Evolutionary conservation across 2,329 filamentous ascomycete genomes (phyloP), one percentile per base, ranked within the genome.

Genomic region (Tolypocladium capitatum): DNA sequence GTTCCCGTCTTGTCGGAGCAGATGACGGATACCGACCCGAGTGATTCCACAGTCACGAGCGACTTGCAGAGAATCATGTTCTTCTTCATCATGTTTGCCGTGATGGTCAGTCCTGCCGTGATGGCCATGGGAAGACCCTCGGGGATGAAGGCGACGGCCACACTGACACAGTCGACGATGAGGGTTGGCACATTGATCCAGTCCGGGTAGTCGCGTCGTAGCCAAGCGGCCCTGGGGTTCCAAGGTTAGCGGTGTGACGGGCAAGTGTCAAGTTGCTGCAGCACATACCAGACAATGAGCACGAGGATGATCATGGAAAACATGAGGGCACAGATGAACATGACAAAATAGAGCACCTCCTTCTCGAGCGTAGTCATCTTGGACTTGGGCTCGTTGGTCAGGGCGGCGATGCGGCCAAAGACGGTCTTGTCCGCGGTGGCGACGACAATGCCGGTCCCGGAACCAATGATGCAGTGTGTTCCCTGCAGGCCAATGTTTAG

Each of bases 1-100:
- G 81, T 85, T 4, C 84, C 84, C 0, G 84, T 88, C 68, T 88
- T 88, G 60, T 88, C 84, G 0, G 82, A 86, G 60, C 84, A 86
- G 36, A 89, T 81, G 8, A 86, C 76, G 0, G 81, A 84, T 1
- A 87, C 83, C 0, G 80, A 74, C 1, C 84, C 84, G 0, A 88
- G 72, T 0, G 84, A 88, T 63, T 88, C 84, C 0, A 87, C 83
- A 0, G 84, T 88, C 65, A 86, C 86, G 43, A 90, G 70, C 0
- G 81, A 86, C 65, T 89, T 89, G 77, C 84, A 88, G 9, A 89
- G 73, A 40, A 89, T 80, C 58, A 84, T 83, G 62, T 88, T 82
- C 65, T 83, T 81, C 52, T 74, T 74, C 85, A 90, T 88, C 55
- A 85, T 74, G 53, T 83, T 85, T 20, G 85, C 84, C 1, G 79